Base-by-base conservation (phyloP, 2,329 filamentous ascomycete genomes). In the Aspergillus sergii region DNA sequence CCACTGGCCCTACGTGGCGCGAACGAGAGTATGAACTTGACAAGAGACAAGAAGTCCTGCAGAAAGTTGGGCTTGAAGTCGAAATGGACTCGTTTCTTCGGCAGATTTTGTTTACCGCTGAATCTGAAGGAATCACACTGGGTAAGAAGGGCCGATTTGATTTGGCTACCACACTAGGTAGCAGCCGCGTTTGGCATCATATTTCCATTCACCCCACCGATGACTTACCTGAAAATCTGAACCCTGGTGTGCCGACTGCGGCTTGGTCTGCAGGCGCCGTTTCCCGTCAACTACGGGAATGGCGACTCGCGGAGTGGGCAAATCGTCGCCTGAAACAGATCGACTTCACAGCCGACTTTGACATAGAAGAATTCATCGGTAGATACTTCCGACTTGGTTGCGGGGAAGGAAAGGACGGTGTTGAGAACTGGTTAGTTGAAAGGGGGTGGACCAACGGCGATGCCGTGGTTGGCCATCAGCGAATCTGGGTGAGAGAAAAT, bases 371-470 rank as follows among this genome's bases (percentile, higher is more conserved):
- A 76, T 98, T 99, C 71, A 86, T 89, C 23, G 88, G 90, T 69
- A 89, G 95, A 51, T 99, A 97, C 75, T 84, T 88, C 6, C 83
- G 87, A 7, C 85, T 99, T 0, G 95, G 95, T 16, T 99, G 95
- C 77, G 88, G 90, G 70, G 93, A 96, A 67, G 95, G 95, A 61
- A 89, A 88, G 66, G 95, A 99, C 66, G 95, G 94, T 55, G 93
- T 97, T 59, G 93, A 98, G 74, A 96, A 87, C 71, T 99, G 94
- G 93, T 85, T 96, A 62, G 85, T 98, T 57, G 94, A 98, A 79
- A 89, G 95, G 63, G 95, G 95, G 1, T 99, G 95, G 95, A 97
- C 93, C 80, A 99, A 99, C 70, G 95, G 95, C 45, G 95, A 98
- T 79, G 93, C 98, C 2, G 88, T 97, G 6, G 84, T 98, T 36